These are phyloP conservation scores for Alternaria dauci DNA, from an alignment of 2,329 filamentous ascomycete genomes.

Conservation along the genomic window DNA sequence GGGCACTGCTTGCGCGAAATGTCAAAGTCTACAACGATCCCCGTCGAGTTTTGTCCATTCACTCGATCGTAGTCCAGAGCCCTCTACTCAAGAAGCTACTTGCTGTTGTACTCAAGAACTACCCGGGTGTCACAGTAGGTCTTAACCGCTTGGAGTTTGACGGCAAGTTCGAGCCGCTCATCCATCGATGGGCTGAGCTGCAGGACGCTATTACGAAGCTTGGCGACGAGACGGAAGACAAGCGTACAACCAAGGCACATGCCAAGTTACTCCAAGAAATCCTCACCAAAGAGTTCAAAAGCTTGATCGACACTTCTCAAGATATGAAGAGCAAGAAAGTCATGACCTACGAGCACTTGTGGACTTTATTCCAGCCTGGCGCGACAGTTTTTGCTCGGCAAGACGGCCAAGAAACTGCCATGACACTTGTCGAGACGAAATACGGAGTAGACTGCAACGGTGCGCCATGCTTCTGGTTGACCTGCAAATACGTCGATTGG, in stretches of 20 bases:
- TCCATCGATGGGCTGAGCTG: slow-evolving; percentile 69
- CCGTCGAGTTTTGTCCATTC: slow-evolving; percentile 66
- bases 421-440: slow-evolving; percentile 40
- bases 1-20: slow-evolving; percentile 58
- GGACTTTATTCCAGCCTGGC: slow-evolving; percentile 56
- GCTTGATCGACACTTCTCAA: slow-evolving; percentile 51
- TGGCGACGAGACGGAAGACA: slow-evolving; percentile 38
- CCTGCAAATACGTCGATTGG: slow-evolving; percentile 50
- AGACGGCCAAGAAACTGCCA: slow-evolving; percentile 50
- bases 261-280: slow-evolving; percentile 51
- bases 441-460: slow-evolving; percentile 47
- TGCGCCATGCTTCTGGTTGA: slow-evolving; percentile 50
- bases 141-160: slow-evolving; percentile 69
- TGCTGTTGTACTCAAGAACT: slow-evolving; percentile 63
- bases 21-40: slow-evolving; percentile 59
- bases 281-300: slow-evolving; percentile 53
- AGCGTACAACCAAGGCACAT: slow-evolving; percentile 49
- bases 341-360: slow-evolving; percentile 55
- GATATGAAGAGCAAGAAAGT: slow-evolving; percentile 53
- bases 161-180: slow-evolving; percentile 69
- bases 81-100: slow-evolving; percentile 68
- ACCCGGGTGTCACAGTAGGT: slow-evolving; percentile 68
- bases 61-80: slow-evolving; percentile 72
- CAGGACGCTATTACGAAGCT: slow-evolving; percentile 36
- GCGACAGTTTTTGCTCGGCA: slow-evolving; percentile 40